Base-by-base conservation (phyloP, 345 rosid species). In the Combretum micranthum region DNA sequence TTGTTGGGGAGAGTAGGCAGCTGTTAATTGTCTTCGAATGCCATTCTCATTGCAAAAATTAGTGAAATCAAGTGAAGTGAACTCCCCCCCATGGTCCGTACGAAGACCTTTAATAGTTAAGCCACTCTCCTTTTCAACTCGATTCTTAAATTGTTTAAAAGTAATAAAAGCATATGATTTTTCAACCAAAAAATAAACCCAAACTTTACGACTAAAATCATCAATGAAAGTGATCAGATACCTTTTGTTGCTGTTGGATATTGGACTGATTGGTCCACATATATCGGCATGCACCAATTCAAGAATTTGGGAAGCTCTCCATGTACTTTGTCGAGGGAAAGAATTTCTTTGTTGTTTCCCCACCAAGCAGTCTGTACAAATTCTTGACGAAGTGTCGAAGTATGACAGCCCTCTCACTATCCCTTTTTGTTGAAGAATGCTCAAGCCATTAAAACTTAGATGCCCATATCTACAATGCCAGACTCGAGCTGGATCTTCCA, bases 1-100 rank as follows among this genome's bases (percentile, higher is more conserved):
- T 43, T 61, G 65, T 14, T 56, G 45, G 11, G 62, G 45, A 37
- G 16, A 44, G 47, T 64, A 56, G 4, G 50, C 15, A 18, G 12
- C 26, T 4, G 50, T 64, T 1, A 39, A 8, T 4, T 25, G 47
- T 13, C 3, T 0, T 22, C 10, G 14, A 4, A 55, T 6, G 16
- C 61, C 61, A 13, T 55, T 19, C n/a, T 37, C 47, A 13, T 47
- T 17, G 42, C 61, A 56, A 0, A 47, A 55, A 2, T 1, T 26
- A 0, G 26, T 18, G 49, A 55, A 64, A 18, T 18, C 47, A 2
- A 0, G 12, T 10, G 25, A 64, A 3, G 21, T 47, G 23, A 55
- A 64, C 21, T 64, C 19, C 21, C 19, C 61, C 19, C 55, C 50
- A 9, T 8, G 18, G 16, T 63, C 37, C 2, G 44, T 56, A 2